phyloP scores from a whole-genome alignment of 352 stramenopile species.

The Peronospora farinosa region DNA sequence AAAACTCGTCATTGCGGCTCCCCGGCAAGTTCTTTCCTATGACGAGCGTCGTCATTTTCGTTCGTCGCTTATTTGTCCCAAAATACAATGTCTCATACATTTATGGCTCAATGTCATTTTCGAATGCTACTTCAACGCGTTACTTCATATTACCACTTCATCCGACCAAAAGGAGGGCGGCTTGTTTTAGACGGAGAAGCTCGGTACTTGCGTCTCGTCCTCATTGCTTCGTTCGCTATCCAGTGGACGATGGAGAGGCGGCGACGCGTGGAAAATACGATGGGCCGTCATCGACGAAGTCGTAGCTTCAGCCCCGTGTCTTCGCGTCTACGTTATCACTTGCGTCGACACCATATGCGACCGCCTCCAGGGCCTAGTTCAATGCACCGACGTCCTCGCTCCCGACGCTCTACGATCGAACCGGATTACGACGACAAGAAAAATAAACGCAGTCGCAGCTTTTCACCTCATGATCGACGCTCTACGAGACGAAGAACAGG shows the following conservation, averaged over 20 bases:
- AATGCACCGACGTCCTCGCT: conserved; percentile 9
- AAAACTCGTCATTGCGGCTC: conserved; percentile 77
- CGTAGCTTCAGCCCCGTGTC: conserved; percentile 36
- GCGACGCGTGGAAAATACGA: conserved; percentile 11
- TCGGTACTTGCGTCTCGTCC: conserved; percentile 1
- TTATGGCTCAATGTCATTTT: neutral
- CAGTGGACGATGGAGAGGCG: conserved; percentile 27
- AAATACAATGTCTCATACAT: too few relatives aligned
- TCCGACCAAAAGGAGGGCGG: neutral
- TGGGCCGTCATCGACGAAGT: conserved; percentile 20
- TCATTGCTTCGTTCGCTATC: conserved; percentile 5
- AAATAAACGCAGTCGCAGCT: conserved; percentile 16
- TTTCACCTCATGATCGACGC: conserved; percentile 21
- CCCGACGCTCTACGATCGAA: conserved; percentile 13
- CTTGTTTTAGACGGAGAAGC: conserved; percentile 13
- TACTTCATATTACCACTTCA: conserved; percentile 5
- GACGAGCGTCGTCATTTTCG: conserved; percentile 34
- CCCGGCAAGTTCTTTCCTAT: conserved; percentile 70
- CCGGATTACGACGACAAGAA: conserved; percentile 11
- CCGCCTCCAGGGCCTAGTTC: conserved; percentile 16
- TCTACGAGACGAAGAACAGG: conserved; percentile 26
- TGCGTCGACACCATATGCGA: conserved; percentile 14
- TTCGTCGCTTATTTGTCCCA: conserved; percentile 5
- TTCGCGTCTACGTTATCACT: conserved; percentile 31
- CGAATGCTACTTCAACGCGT: neutral